phyloP scores from a whole-genome alignment of 2,329 filamentous ascomycete species.

The Immersiporthe knoxdaviesiana region DNA sequence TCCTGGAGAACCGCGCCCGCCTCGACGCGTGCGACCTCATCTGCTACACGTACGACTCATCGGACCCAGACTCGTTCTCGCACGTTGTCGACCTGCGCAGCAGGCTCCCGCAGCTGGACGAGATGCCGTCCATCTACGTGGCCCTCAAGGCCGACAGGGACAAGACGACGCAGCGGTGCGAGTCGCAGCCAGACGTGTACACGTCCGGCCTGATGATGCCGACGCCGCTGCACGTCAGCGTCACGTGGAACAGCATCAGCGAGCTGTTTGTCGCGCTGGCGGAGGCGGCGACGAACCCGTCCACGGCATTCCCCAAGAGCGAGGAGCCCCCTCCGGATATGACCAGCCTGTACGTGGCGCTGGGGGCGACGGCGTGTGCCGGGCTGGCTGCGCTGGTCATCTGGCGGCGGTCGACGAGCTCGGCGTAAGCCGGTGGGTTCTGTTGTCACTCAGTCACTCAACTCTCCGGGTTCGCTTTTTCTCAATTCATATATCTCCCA shows the following conservation, averaged over 20 bases:
- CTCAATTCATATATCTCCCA: neutral
- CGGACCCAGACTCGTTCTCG: constrained; percentile 92
- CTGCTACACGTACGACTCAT: constrained; percentile 96
- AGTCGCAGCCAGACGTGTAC: constrained; percentile 90
- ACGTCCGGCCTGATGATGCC: constrained; percentile 84
- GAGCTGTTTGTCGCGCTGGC: constrained; percentile 92
- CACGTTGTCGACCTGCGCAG: constrained; percentile 83
- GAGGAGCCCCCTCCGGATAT: constrained; percentile 85
- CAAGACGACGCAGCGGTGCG: constrained; percentile 92
- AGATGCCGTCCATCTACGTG: constrained; percentile 88
- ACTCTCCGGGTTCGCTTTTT: neutral
- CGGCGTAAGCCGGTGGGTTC: constrained; percentile 31
- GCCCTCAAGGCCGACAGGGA: constrained; percentile 95
- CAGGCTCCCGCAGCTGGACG: constrained; percentile 80
- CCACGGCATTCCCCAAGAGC: constrained; percentile 83
- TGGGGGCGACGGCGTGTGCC: constrained; percentile 72
- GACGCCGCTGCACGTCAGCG: constrained; percentile 89
- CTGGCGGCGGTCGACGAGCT: constrained; percentile 61
- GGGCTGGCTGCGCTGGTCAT: constrained; percentile 67
- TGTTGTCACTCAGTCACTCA: too few species aligned
- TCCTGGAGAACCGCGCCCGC: constrained; percentile 88
- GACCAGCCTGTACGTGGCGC: constrained; percentile 81
- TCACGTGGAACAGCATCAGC: constrained; percentile 90
- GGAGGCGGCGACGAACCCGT: constrained; percentile 89
- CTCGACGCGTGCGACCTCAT: constrained; percentile 91